A percentile compares a stretch with the other conserved stretches of the same genome.
These are phyloP conservation scores for Phytopythium montanum DNA, from an alignment of 352 stramenopile genomes.

Conservation along the genomic window DNA sequence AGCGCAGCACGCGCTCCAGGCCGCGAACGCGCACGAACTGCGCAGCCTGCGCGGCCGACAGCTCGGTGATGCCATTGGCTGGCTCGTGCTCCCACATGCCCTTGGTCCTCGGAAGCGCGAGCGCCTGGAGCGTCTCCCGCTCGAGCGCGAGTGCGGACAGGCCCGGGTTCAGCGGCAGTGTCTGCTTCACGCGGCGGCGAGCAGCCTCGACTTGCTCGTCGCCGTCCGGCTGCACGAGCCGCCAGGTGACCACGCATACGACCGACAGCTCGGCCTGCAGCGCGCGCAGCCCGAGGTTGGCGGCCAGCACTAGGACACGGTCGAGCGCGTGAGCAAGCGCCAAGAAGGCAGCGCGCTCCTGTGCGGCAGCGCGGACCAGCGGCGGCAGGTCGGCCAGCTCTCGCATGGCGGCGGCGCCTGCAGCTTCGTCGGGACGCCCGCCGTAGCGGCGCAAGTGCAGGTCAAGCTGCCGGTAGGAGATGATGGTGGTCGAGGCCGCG, in stretches of 20 bases:
- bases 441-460: slow-evolving; percentile 69
- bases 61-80: slow-evolving; percentile 8
- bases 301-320: slow-evolving; percentile 58
- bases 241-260: slow-evolving; percentile 16
- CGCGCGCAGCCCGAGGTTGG: slow-evolving; percentile 41
- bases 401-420: slow-evolving; percentile 36
- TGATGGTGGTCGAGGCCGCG: slow-evolving; percentile 41
- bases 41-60: slow-evolving; percentile 62
- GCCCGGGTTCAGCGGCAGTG: neutral
- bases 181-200: neutral
- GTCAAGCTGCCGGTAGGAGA: slow-evolving; percentile 73
- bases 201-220: too few relatives aligned
- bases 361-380: neutral
- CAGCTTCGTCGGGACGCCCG: slow-evolving; percentile 62
- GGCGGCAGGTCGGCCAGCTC: slow-evolving; percentile 10
- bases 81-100: slow-evolving; percentile 61
- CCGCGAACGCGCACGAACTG: slow-evolving; percentile 57
- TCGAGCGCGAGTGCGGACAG: neutral
- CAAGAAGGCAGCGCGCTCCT: neutral
- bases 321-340: slow-evolving; percentile 10
- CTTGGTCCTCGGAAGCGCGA: slow-evolving; percentile 18
- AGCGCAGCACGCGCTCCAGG: slow-evolving; percentile 53
- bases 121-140: neutral
- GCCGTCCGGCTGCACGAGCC: slow-evolving; percentile 1
- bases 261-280: slow-evolving; percentile 52